Conservation (phyloP, 768 basidiomycete species). For the Dentipellis fragilis region DNA sequence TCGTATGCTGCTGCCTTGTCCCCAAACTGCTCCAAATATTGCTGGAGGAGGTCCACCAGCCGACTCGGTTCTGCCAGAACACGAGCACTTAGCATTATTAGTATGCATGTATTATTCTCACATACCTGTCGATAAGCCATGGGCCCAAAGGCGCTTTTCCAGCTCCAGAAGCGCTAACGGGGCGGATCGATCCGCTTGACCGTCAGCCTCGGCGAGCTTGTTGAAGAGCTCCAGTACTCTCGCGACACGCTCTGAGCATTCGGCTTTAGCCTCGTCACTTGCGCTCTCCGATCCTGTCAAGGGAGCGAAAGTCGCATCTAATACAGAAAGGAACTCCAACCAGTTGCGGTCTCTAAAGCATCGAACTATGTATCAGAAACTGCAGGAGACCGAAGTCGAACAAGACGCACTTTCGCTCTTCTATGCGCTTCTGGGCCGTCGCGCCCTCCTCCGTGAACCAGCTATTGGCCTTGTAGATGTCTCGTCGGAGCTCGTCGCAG, state of each 20-base stretch:
- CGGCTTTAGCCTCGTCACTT: constrained; percentile 23
- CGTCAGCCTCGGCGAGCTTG: constrained; percentile 53
- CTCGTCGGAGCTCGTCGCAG: constrained; percentile 66
- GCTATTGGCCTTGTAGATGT: constrained; percentile 53
- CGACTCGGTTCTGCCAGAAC: constrained; percentile 30
- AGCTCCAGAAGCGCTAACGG: constrained; percentile 68
- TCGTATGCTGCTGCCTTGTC: constrained; percentile 84
- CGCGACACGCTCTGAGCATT: constrained; percentile 28
- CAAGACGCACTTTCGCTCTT: constrained; percentile 44
- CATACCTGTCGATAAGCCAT: constrained; percentile 40
- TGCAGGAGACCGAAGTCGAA: not conserved
- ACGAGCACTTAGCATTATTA: not conserved
- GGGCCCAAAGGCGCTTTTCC: constrained; percentile 44
- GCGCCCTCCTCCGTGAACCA: constrained; percentile 51
- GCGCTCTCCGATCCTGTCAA: constrained; percentile 19
- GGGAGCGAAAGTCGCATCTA: constrained; percentile 55
- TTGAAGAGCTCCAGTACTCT: constrained; percentile 43
- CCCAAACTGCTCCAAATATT: constrained; percentile 65
- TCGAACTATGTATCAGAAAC: constrained; percentile 1
- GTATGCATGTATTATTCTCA: not conserved
- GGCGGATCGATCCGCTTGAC: constrained; percentile 63
- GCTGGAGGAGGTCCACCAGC: constrained; percentile 41
- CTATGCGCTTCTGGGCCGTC: constrained; percentile 47
- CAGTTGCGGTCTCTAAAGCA: constrained; percentile 69
- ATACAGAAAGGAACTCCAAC: constrained; percentile 69